Conservation (phyloP, 2,329 filamentous ascomycete genomes). For the Aulographum hederae region DNA sequence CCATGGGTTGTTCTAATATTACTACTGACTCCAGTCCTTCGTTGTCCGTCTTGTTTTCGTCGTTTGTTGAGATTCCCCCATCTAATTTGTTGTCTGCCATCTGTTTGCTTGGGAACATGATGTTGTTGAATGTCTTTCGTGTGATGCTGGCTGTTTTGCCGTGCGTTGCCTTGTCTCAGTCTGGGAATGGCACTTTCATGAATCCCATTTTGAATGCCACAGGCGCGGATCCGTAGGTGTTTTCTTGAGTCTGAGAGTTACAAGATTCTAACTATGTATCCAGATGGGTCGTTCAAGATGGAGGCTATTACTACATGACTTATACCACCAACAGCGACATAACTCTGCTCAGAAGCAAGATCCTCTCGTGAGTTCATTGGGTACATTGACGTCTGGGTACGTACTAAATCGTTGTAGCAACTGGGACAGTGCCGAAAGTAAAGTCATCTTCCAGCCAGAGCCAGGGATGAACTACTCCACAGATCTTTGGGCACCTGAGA, state of each 20-base stretch:
- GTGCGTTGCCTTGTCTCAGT: too few species aligned
- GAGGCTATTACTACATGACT: constrained; percentile 25
- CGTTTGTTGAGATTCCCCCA: too few species aligned
- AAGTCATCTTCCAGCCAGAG: constrained; percentile 23
- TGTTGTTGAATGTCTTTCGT: too few species aligned
- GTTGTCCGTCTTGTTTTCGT: too few species aligned
- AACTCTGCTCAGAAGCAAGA: constrained; percentile 21
- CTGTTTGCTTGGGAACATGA: too few species aligned
- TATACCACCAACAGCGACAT: constrained; percentile 28
- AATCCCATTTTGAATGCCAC: constrained; percentile 24
- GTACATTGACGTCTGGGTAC: not conserved
- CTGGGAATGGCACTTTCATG: too few species aligned
- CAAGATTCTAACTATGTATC: constrained; percentile 2
- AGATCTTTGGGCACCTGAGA: constrained; percentile 31
- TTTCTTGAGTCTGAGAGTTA: not conserved
- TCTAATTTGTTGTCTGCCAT: too few species aligned
- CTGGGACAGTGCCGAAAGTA: constrained; percentile 25
- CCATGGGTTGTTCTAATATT: too few species aligned
- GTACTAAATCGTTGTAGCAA: constrained; percentile 10
- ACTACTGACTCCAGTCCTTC: too few species aligned
- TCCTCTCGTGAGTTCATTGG: constrained; percentile 15
- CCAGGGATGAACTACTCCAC: constrained; percentile 25
- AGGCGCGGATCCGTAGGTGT: constrained; percentile 24
- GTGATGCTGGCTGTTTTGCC: too few species aligned
- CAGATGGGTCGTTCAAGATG: constrained; percentile 23